Percentiles rank a stretch among this genome's conserved stretches.
Evolutionary conservation across 768 basidiomycete species (phyloP).

Genomic region (Boletus rubropictus): DNA sequence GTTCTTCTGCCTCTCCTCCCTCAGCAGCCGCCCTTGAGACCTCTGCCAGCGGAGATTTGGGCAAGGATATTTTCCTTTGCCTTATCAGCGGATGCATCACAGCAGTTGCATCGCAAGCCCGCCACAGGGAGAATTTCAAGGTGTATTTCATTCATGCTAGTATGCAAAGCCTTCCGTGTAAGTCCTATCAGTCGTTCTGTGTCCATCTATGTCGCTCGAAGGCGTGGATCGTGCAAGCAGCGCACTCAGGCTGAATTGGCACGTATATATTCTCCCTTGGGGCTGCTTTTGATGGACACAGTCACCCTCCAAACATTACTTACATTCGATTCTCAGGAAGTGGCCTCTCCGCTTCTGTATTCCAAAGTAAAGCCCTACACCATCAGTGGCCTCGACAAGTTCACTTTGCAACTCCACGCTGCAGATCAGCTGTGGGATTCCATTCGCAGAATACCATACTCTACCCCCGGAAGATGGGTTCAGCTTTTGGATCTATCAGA

Average conservation of each 20-base stretch:
- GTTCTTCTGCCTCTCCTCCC: constrained; percentile 68
- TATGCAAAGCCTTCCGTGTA: constrained; percentile 39
- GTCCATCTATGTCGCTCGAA: background rate
- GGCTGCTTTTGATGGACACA: background rate
- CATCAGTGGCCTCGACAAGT: constrained; percentile 45
- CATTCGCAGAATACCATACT: constrained; percentile 79
- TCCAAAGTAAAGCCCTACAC: constrained; percentile 43
- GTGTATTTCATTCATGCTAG: constrained; percentile 30
- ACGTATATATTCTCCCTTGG: background rate
- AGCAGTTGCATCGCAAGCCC: constrained; percentile 4
- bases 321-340: constrained; percentile 40
- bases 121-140: constrained; percentile 4
- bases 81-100: constrained; percentile 13
- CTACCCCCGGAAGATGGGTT: constrained; percentile 85
- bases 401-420: constrained; percentile 49
- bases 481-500: constrained; percentile 66
- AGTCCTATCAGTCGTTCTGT: constrained; percentile 14
- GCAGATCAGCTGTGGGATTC: constrained; percentile 85
- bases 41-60: constrained; percentile 72
- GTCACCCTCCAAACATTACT: constrained; percentile 8
- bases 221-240: background rate
- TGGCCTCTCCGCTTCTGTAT: constrained; percentile 64
- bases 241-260: background rate
- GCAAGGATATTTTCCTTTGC: constrained; percentile 47
- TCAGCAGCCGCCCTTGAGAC: constrained; percentile 41